Base-by-base conservation (phyloP, 2,329 filamentous ascomycete species). In the Ceratocystis variospora region DNA sequence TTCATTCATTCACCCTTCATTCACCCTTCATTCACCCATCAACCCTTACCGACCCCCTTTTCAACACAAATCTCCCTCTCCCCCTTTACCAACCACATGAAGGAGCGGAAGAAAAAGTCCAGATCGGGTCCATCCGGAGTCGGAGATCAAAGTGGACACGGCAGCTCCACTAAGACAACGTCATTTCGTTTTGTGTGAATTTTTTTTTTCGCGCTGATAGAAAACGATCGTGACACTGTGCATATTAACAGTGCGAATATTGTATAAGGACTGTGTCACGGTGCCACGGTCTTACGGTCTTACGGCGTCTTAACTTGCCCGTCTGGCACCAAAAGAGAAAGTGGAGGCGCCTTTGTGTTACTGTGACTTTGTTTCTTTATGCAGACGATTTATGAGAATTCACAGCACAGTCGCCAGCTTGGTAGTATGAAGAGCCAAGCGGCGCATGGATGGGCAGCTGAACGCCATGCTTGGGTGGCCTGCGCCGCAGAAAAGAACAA, bases 71-170 rank as follows among this genome's bases (percentile, higher is more conserved):
- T 44, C 48, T 25, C 31, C 22, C 46, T 25, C n/a, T n/a, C 37
- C 25, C n/a, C 59, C 31, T 45, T 28, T 28, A 22, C 61, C 19
- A 62, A 22, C 10, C 22, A 62, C 6, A 17, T 12, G 46, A 46
- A 46, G 28, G 22, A 45, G 28, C 19, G 46, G 5, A 46, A 46
- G 46, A 28, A 46, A 62, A 48, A 48, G 8, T 31, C 46, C 44
- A 28, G 41, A 62, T 62, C 61, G 63, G 63, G 37, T 59, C 50
- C 50, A 53, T 57, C 50, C 63, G 63, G 63, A 64, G 50, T 64
- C 63, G 63, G 63, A 64, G 22, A 45, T 64, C 48, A 65, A 65
- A 48, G 53, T 61, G 63, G 63, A 57, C 41, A 41, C 63, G 50
- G 44, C 44, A 33, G 46, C 44, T 46, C 46, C 61, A 59, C 48